Evolutionary conservation across 2,329 filamentous ascomycete genomes (phyloP).

Genomic region (Anisogramma anomala): DNA sequence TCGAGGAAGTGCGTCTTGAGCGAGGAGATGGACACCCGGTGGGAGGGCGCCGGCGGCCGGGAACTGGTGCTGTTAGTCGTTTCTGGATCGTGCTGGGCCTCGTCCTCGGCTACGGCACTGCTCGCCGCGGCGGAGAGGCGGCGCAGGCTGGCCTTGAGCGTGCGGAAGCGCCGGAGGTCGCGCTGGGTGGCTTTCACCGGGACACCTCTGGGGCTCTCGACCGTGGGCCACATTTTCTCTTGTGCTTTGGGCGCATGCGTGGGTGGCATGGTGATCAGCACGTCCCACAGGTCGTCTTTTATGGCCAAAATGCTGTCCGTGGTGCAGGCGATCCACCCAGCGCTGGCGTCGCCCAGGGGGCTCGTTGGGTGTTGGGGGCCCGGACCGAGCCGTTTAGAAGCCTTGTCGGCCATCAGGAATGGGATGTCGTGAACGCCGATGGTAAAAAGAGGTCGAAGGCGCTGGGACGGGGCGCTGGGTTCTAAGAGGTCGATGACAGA

Average conservation of each 20-base stretch:
- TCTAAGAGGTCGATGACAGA: constrained; percentile 61
- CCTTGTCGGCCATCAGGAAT: constrained; percentile 52
- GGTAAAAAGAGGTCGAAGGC: constrained; percentile 77
- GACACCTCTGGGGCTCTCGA: constrained; percentile 54
- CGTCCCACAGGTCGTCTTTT: constrained; percentile 79
- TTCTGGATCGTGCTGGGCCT: background rate
- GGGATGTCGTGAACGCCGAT: constrained; percentile 90
- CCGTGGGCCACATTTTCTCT: constrained; percentile 60
- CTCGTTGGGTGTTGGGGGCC: constrained; percentile 8
- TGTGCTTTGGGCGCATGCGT: constrained; percentile 44
- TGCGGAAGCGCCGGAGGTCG: constrained; percentile 69
- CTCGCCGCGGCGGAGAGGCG: constrained; percentile 26
- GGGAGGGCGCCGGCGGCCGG: constrained; percentile 6
- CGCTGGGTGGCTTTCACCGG: constrained; percentile 78
- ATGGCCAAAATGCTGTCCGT: constrained; percentile 86
- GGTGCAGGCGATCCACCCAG: constrained; percentile 87
- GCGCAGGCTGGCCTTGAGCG: constrained; percentile 52
- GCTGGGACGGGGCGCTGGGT: constrained; percentile 45
- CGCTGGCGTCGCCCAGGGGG: constrained; percentile 35
- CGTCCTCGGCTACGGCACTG: constrained; percentile 12
- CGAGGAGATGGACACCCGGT: constrained; percentile 11
- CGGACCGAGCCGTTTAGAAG: constrained; percentile 26
- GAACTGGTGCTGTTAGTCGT: constrained; percentile 3
- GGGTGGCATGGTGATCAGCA: constrained; percentile 72
- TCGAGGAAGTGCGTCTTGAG: constrained; percentile 8